phyloP scores from a whole-genome alignment of 305 asterid species.

The Rubia peregrina region DNA sequence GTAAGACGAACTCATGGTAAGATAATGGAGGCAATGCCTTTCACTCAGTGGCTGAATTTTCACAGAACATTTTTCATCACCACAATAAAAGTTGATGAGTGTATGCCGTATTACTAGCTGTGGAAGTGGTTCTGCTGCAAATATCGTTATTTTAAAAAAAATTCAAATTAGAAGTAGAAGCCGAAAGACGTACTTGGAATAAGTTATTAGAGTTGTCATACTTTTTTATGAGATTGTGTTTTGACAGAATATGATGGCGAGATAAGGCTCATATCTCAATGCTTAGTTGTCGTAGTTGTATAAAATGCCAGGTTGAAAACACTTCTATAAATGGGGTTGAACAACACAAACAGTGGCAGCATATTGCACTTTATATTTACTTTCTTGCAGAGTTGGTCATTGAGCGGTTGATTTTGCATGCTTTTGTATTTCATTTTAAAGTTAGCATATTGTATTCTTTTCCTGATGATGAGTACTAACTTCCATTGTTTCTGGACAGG shows the following conservation, averaged over 20 bases:
- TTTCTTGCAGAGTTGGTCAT: neutral
- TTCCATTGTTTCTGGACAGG: constrained; percentile 36
- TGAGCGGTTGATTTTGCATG: neutral
- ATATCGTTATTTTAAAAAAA: no score
- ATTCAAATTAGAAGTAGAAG: neutral
- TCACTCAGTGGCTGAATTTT: no score
- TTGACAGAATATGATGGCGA: neutral
- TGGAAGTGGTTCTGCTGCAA: no score
- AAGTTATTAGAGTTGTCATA: neutral
- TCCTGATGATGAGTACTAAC: constrained; percentile 4
- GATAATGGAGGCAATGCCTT: no score
- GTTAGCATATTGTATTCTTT: neutral
- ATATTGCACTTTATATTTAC: neutral
- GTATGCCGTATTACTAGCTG: no score
- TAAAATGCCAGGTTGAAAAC: neutral
- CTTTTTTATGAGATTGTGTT: neutral
- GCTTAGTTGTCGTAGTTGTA: neutral
- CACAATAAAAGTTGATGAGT: no score
- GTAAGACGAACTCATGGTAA: no score
- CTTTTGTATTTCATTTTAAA: neutral
- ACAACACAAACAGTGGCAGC: neutral
- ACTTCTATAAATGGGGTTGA: neutral
- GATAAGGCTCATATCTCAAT: neutral
- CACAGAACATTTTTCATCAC: no score
- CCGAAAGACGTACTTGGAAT: neutral